Evolutionary conservation across 192 early-diverging fungal species (phyloP), one percentile per base, ranked within the genome.

Genomic region (Geosiphon pyriformis): DNA sequence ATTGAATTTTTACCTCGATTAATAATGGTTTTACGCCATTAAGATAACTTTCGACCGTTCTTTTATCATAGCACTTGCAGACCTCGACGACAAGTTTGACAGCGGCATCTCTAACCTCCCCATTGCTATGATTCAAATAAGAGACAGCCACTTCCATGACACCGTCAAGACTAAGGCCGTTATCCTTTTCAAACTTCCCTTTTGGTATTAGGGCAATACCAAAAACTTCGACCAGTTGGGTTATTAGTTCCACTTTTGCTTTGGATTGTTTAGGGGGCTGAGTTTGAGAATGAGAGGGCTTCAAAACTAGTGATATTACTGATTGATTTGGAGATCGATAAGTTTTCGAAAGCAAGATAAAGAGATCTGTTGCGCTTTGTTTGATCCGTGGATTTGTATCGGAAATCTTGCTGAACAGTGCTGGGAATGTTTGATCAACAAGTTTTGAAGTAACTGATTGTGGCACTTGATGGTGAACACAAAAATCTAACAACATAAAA

Each of bases 341-440:
- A 8, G 77, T 67, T 26, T 84, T 81, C 12, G 71, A 74, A 22
- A 89, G 74, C 49, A 73, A 62, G 22, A 82, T 63, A 27, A 85
- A 76, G 30, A 82, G 30, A 34, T 85, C 74, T 1, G 75, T 54
- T 12, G 78, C 55, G 23, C 55, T 58, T 65, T 84, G 78, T 35
- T 75, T 78, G 12, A 86, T 69, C 7, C 85, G 76, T 7, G 81
- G 64, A 52, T 87, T 87, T 59, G 81, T 68, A 70, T 89, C 86
- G 0, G 76, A 73, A 17, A 78, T 67, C 56, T 84, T 83, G n/a
- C 61, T 46, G 31, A 88, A 71, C 22, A 88, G 71, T 7, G 69
- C 50, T 20, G 82, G 67, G 47, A 83, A 64, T 10, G 80, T 69
- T 1, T 57, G 63, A 17, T 88, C 83, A 65, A 86, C 57, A 25